Evolutionary conservation across 768 basidiomycete genomes (phyloP).

Genomic region (Lentinula edodes): DNA sequence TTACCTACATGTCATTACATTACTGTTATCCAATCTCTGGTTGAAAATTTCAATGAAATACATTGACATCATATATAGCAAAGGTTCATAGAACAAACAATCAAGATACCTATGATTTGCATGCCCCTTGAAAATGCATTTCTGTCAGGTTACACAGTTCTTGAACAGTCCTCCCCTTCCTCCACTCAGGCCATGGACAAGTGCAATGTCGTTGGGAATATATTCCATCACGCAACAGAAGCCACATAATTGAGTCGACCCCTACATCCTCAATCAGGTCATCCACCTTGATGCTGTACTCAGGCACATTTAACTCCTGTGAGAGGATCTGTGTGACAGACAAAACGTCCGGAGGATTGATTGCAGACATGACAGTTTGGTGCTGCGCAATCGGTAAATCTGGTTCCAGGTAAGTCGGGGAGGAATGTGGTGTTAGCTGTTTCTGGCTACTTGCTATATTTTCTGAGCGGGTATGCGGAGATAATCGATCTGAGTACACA

Average conservation of each 20-base stretch:
- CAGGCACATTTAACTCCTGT: not conserved
- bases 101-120: no score
- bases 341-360: not conserved
- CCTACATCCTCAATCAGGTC: not conserved
- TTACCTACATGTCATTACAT: no score
- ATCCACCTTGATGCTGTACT: not conserved
- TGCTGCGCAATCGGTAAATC: not conserved
- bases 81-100: no score
- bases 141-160: not conserved
- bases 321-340: not conserved
- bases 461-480: not conserved
- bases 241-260: slow-evolving; percentile 2
- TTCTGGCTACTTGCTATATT: not conserved
- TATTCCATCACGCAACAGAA: not conserved
- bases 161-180: not conserved
- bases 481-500: not conserved
- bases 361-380: not conserved
- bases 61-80: no score
- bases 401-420: not conserved
- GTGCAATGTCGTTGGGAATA: not conserved
- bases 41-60: no score
- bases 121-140: not conserved
- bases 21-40: no score
- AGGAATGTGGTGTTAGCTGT: not conserved
- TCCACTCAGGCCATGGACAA: not conserved